Evolutionary conservation across 768 basidiomycete species (phyloP).

Genomic region (Boletus vinaceobasis): DNA sequence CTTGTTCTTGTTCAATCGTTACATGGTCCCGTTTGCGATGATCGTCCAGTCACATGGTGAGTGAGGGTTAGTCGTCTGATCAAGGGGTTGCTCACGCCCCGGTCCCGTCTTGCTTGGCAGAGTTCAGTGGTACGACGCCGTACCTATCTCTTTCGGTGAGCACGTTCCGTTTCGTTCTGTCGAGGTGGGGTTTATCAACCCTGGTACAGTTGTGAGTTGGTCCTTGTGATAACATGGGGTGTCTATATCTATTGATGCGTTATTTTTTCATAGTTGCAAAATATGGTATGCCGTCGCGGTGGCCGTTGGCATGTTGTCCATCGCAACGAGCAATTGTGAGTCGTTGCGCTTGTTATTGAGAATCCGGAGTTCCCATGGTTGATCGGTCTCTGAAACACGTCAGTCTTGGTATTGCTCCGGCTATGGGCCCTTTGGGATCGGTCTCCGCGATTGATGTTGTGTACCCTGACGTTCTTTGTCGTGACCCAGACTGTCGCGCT

Average conservation of each 20-base stretch:
- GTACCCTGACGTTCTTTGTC: conserved; percentile 30
- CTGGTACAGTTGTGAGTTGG: conserved; percentile 17
- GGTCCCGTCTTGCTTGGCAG: conserved; percentile 5
- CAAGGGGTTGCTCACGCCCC: neutral
- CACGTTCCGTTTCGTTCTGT: neutral
- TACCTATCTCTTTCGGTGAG: conserved; percentile 17
- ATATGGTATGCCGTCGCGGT: conserved; percentile 16
- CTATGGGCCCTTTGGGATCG: conserved; percentile 39
- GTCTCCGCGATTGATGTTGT: conserved; percentile 23
- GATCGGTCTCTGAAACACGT: neutral
- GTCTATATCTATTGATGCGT: neutral
- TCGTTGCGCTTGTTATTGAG: neutral
- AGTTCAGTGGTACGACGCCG: conserved; percentile 16
- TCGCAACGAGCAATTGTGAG: conserved; percentile 37
- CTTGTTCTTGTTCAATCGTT: conserved; percentile 35
- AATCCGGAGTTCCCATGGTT: neutral
- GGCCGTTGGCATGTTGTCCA: conserved; percentile 36
- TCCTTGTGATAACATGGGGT: neutral
- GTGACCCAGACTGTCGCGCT: conserved; percentile 28
- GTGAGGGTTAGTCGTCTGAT: neutral
- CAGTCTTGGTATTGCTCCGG: conserved; percentile 39
- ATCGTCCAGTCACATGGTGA: conserved; percentile 30
- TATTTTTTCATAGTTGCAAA: conserved; percentile 21
- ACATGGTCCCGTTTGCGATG: conserved; percentile 31
- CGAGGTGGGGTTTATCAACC: neutral